Conservation (phyloP, 2,329 filamentous ascomycete species). For the Colletotrichum navitas region DNA sequence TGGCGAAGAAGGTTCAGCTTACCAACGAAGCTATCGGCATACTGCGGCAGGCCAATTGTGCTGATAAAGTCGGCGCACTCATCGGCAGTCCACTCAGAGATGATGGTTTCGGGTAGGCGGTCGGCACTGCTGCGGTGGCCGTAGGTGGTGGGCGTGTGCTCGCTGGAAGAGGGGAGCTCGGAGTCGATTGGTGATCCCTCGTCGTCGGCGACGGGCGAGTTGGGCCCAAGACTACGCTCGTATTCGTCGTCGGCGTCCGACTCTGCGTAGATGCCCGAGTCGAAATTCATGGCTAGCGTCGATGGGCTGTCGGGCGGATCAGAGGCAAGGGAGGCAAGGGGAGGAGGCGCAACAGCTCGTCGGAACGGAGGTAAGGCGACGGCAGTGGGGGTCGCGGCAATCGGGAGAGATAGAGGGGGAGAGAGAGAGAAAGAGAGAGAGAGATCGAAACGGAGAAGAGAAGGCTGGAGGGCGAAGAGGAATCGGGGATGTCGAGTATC, state of each 20-base stretch:
- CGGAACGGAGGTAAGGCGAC: conserved; percentile 10
- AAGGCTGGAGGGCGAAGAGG: conserved; percentile 30
- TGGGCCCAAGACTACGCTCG: conserved; percentile 77
- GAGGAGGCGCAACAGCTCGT: conserved; percentile 11
- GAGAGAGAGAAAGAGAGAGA: conserved; percentile 17
- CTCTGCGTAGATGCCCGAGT: conserved; percentile 79
- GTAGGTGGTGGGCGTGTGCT: conserved; percentile 85
- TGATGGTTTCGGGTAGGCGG: conserved; percentile 78
- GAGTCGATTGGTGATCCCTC: conserved; percentile 79
- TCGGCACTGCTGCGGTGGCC: conserved; percentile 75
- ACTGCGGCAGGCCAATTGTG: conserved; percentile 83
- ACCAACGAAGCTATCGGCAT: conserved; percentile 88
- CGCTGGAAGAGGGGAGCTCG: conserved; percentile 74
- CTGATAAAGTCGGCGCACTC: conserved; percentile 92
- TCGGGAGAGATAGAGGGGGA: not conserved
- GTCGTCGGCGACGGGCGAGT: conserved; percentile 76
- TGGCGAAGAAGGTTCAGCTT: conserved; percentile 52
- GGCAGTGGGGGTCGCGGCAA: conserved; percentile 4
- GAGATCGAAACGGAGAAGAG: conserved; percentile 12
- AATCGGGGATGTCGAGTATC: conserved; percentile 29
- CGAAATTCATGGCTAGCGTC: conserved; percentile 66
- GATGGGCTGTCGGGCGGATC: conserved; percentile 15
- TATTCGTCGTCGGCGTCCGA: conserved; percentile 88
- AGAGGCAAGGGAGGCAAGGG: conserved; percentile 5
- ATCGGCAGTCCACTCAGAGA: conserved; percentile 85